Evolutionary conservation across 2,329 filamentous ascomycete species (phyloP), one percentile per base, ranked within the genome.

Genomic region (Nigrospora sphaerica): DNA sequence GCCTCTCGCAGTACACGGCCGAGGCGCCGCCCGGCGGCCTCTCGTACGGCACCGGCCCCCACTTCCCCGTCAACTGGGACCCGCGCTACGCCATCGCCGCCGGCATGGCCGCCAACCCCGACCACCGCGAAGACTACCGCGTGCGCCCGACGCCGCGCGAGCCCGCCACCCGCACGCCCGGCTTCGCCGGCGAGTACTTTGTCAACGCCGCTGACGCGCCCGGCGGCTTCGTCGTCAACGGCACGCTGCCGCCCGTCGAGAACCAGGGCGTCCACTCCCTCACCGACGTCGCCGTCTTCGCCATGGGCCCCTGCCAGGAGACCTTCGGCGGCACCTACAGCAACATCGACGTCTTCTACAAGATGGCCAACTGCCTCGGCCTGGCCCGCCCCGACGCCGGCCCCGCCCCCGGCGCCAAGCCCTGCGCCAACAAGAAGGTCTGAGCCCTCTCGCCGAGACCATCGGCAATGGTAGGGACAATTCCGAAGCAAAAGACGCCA

Each of bases 61-160:
- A 86, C 69, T 95, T 93, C 74, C 88, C 88, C 17, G 73, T 78
- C 51, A 89, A 88, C 71, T 44, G 88, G 88, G 85, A 88, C 62
- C 88, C 88, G 13, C 79, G 88, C 32, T 93, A 92, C 68, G 85
- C 86, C 48, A 80, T 95, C 43, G 87, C 86, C 46, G 77, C 81
- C 36, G 88, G 88, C 44, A 65, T 88, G 32, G 79, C 74, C 42
- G 86, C 86, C 32, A 77, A 78, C 59, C 88, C 88, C 0, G 88
- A 95, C 63, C 80, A 75, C 57, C 76, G 86, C 18, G 88, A 95
- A 72, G 78, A 86, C 68, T 95, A 83, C 73, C 75, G 75, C 52
- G 81, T 92, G 13, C 81, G 82, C 69, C 80, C 80, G 63, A 68
- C 73, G 16, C 77, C 86, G 1, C 79, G 88, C 32, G 58, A 64